Conservation (phyloP, 2,329 filamentous ascomycete genomes). For the Alternaria gaisen region DNA sequence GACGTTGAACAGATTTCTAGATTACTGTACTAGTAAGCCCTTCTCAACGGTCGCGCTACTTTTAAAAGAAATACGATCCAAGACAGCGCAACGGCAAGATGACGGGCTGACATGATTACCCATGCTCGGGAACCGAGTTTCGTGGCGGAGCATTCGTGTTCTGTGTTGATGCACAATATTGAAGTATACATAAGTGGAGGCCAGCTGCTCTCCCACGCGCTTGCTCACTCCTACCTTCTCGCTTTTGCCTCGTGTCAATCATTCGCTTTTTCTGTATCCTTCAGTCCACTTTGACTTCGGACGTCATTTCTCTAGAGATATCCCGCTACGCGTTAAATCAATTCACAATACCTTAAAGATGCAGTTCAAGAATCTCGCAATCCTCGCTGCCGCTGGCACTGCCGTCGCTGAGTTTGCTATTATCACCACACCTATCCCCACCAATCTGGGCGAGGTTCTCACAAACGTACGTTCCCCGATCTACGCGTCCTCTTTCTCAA, state of each 20-base stretch:
- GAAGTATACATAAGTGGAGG: not conserved
- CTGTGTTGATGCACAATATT: slow-evolving; percentile 1
- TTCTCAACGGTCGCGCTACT: slow-evolving; percentile 2
- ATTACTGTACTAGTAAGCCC: not conserved
- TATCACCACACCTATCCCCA: slow-evolving; percentile 27
- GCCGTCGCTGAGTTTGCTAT: slow-evolving; percentile 34
- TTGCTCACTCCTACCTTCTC: not conserved
- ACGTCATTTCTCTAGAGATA: not conserved
- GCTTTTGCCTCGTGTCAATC: not conserved
- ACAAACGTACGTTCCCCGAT: slow-evolving; percentile 22
- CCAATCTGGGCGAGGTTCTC: slow-evolving; percentile 21
- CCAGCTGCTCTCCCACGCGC: not conserved
- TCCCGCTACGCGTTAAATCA: not conserved
- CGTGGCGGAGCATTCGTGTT: slow-evolving; percentile 6
- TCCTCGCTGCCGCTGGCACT: slow-evolving; percentile 30
- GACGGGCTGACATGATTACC: slow-evolving; percentile 3
- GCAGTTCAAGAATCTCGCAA: slow-evolving; percentile 28
- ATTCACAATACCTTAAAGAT: slow-evolving; percentile 15
- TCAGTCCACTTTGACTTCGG: not conserved
- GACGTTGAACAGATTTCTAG: not conserved
- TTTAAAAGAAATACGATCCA: not conserved
- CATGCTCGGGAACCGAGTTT: slow-evolving; percentile 3
- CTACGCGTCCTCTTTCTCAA: not conserved
- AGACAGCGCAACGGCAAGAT: not conserved
- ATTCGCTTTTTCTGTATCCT: not conserved